Conservation (phyloP, 805 yeast genomes). For the Candida nanaspora region DNA sequence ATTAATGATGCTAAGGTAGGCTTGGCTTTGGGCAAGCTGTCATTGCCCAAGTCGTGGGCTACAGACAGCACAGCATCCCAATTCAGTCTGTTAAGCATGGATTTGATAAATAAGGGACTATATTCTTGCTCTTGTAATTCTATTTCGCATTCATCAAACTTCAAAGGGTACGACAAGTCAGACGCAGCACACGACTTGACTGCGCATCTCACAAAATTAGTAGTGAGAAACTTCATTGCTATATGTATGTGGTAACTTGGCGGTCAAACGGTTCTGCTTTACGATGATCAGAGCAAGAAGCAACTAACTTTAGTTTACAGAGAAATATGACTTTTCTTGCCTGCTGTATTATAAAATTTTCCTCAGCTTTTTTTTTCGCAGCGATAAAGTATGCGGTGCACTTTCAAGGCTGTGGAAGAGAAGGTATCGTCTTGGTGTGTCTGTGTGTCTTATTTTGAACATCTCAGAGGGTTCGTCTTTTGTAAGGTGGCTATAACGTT, state of each 20-base stretch:
- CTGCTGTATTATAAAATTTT: not conserved
- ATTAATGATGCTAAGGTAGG: constrained; percentile 31
- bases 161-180: constrained; percentile 73
- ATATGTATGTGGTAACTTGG: no score
- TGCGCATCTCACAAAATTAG: constrained; percentile 93
- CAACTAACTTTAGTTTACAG: no score
- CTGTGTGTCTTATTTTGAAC: no score
- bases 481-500: no score
- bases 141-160: constrained; percentile 59
- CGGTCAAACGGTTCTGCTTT: no score
- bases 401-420: no score
- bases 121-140: constrained; percentile 75
- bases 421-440: no score
- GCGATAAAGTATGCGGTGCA: no score
- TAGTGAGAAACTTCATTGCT: constrained; percentile 85
- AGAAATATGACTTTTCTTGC: no score
- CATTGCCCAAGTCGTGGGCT: constrained; percentile 69
- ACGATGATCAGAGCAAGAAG: not conserved
- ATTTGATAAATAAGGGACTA: constrained; percentile 70
- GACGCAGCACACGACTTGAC: constrained; percentile 73
- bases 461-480: no score
- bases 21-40: constrained; percentile 47
- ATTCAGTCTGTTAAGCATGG: constrained; percentile 74
- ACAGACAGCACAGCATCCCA: constrained; percentile 82
- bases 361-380: not conserved